Conservation (phyloP, 2,329 filamentous ascomycete genomes). For the Fusarium pseudocircinatum region DNA sequence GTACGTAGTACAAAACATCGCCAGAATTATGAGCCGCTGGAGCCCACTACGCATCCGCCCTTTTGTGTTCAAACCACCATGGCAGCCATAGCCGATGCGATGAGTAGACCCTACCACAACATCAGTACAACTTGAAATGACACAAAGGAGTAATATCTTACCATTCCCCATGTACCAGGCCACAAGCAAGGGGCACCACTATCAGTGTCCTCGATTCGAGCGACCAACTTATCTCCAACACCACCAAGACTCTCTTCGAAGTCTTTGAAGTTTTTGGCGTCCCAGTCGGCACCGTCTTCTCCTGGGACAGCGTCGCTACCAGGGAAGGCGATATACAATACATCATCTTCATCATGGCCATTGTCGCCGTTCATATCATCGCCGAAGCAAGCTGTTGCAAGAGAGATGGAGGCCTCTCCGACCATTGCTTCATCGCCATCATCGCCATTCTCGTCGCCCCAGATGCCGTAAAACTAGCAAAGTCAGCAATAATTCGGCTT, state of each 20-base stretch:
- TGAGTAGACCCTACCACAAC: slow-evolving; percentile 36
- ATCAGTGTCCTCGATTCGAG: slow-evolving; percentile 40
- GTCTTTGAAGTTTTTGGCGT: slow-evolving; percentile 55
- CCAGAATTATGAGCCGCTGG: background rate
- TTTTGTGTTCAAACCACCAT: slow-evolving; percentile 35
- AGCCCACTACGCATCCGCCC: slow-evolving; percentile 26
- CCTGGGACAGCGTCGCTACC: slow-evolving; percentile 67
- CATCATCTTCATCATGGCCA: slow-evolving; percentile 66
- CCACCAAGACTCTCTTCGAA: slow-evolving; percentile 64
- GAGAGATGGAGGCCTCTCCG: slow-evolving; percentile 66
- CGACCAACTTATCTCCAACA: slow-evolving; percentile 63
- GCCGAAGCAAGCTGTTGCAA: slow-evolving; percentile 68
- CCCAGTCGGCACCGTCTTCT: slow-evolving; percentile 62
- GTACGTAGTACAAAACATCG: background rate
- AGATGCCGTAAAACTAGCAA: slow-evolving; percentile 64
- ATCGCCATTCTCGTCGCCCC: slow-evolving; percentile 70
- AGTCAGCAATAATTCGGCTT: background rate
- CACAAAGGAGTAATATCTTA: background rate
- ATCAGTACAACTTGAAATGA: slow-evolving; percentile 8
- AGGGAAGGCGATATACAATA: slow-evolving; percentile 70
- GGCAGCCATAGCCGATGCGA: slow-evolving; percentile 35
- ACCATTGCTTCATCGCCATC: slow-evolving; percentile 57
- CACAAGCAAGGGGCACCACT: slow-evolving; percentile 13
- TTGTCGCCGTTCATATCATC: slow-evolving; percentile 61
- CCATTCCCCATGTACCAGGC: slow-evolving; percentile 7